Conservation (phyloP, 768 basidiomycete genomes). For the Panaeolus papilionaceus region DNA sequence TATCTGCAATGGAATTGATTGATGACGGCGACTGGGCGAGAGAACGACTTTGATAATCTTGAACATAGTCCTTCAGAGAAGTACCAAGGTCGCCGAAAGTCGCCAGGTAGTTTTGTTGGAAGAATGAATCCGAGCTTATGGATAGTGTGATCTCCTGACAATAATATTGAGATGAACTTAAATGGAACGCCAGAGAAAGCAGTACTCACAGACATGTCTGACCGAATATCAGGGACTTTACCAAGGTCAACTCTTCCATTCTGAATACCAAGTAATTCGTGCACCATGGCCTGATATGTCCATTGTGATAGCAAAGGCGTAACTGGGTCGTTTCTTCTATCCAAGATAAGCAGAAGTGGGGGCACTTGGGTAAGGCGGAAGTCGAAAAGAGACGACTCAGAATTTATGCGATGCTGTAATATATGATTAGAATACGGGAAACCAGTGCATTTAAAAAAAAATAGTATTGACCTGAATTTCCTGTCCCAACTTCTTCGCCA, state of each 20-base stretch:
- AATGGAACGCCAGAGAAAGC: neutral
- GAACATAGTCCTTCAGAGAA: slow-evolving; percentile 90
- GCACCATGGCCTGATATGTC: slow-evolving; percentile 99
- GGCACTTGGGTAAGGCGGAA: slow-evolving; percentile 89
- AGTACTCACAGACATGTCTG: slow-evolving; percentile 78
- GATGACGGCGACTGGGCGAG: slow-evolving; percentile 74
- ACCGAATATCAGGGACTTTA: slow-evolving; percentile 82
- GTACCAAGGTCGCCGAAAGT: slow-evolving; percentile 98
- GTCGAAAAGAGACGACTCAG: slow-evolving; percentile 87
- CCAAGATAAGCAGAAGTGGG: slow-evolving; percentile 90
- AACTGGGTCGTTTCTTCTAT: slow-evolving; percentile 96
- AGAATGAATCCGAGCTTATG: slow-evolving; percentile 91
- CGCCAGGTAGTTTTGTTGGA: slow-evolving; percentile 85
- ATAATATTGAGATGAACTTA: slow-evolving; percentile 14
- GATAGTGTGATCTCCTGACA: slow-evolving; percentile 92
- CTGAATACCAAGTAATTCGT: slow-evolving; percentile 91
- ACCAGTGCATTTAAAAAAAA: neutral
- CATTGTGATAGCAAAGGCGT: slow-evolving; percentile 96
- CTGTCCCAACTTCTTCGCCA: slow-evolving; percentile 88
- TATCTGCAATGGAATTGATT: slow-evolving; percentile 94
- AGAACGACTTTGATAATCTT: slow-evolving; percentile 89
- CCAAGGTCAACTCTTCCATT: slow-evolving; percentile 91
- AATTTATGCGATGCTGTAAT: slow-evolving; percentile 75
- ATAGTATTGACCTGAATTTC: slow-evolving; percentile 76
- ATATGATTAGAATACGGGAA: slow-evolving; percentile 14